These are phyloP conservation scores for Acmispon strigosus DNA, from an alignment of 306 rosid species.

Conservation along the genomic window DNA sequence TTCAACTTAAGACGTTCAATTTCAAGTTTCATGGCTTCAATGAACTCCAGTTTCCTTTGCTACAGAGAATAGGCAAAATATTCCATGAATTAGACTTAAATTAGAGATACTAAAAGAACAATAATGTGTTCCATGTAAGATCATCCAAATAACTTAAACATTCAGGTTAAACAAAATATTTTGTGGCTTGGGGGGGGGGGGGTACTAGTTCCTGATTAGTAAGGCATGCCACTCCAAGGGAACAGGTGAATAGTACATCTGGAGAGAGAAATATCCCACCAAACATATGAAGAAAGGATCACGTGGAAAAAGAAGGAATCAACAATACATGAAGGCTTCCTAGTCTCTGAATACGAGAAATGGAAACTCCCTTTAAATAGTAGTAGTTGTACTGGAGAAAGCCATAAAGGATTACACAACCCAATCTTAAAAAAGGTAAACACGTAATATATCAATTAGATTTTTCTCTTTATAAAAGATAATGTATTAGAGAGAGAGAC, in stretches of 20 bases:
- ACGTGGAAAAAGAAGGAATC: neutral
- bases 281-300: constrained; percentile 1
- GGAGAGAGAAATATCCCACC: neutral
- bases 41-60: constrained; percentile 59
- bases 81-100: constrained; percentile 9
- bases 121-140: neutral
- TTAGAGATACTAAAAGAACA: neutral
- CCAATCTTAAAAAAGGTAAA: neutral
- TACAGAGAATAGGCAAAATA: constrained; percentile 31
- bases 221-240: neutral
- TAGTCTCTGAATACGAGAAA: neutral
- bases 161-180: neutral
- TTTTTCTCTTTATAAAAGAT: neutral
- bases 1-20: constrained; percentile 81
- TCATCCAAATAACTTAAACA: neutral
- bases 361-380: constrained; percentile 7
- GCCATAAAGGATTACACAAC: neutral
- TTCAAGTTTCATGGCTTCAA: constrained; percentile 93
- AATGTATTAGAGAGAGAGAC: neutral
- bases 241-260: neutral
- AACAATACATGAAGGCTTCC: neutral
- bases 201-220: neutral
- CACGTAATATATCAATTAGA: neutral
- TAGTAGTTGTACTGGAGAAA: neutral
- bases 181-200: neutral